phyloP scores from a whole-genome alignment of 768 basidiomycete species.

The Pleurotus tuoliensis region DNA sequence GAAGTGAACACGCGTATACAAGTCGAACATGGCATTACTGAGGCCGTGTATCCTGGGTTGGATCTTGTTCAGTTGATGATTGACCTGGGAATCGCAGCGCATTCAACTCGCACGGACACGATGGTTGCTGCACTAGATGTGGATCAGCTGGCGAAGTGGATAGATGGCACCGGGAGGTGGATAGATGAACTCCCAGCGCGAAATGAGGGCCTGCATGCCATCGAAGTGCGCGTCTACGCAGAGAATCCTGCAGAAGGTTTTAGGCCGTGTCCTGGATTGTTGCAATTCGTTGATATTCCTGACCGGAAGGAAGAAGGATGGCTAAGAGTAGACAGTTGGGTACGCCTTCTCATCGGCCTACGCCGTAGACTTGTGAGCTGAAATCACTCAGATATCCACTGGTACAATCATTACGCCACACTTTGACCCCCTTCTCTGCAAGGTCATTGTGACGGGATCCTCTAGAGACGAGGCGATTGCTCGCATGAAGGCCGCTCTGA shows the following conservation, averaged over 20 bases:
- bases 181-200: conserved; percentile 5
- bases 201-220: conserved; percentile 30
- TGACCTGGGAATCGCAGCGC: conserved; percentile 44
- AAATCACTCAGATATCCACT: conserved; percentile 37
- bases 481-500: conserved; percentile 36
- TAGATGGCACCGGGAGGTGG: background rate
- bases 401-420: conserved; percentile 48
- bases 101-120: conserved; percentile 11
- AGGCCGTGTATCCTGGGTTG: conserved; percentile 47
- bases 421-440: conserved; percentile 59
- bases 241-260: conserved; percentile 60
- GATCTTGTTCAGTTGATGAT: conserved; percentile 68
- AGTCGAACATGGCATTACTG: conserved; percentile 68
- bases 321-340: conserved; percentile 63
- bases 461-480: conserved; percentile 42
- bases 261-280: conserved; percentile 54
- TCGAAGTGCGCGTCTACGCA: conserved; percentile 58
- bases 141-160: background rate
- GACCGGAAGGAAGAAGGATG: conserved; percentile 31
- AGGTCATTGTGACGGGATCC: conserved; percentile 50
- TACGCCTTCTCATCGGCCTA: conserved; percentile 16
- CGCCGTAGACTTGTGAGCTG: no score
- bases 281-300: conserved; percentile 49
- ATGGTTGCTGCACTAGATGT: background rate
- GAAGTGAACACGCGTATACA: conserved; percentile 73